Percentiles rank a stretch among this genome's conserved stretches.
phyloP scores from a whole-genome alignment of 192 early-diverging fungal species.

The Coemansia sp. region DNA sequence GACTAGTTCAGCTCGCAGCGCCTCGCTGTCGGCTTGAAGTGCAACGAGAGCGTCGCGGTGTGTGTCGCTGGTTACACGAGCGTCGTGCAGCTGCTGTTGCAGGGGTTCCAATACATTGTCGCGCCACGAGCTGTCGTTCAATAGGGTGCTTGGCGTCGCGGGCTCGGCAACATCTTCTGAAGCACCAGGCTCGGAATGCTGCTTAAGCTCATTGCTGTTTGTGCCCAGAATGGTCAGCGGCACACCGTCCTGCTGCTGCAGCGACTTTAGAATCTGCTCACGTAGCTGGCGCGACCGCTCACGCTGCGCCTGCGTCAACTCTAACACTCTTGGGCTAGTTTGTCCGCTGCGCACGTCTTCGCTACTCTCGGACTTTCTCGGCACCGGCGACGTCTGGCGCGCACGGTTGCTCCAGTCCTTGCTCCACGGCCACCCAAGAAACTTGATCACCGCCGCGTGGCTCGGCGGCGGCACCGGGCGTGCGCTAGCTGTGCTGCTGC shows the following conservation, averaged over 20 bases:
- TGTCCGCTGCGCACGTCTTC: conserved; percentile 2
- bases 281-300: conserved; percentile 35
- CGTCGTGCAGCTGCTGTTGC: conserved; percentile 43
- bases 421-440: conserved; percentile 49
- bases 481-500: conserved; percentile 3
- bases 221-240: conserved; percentile 25
- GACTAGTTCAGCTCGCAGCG: conserved; percentile 34
- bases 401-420: conserved; percentile 10
- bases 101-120: conserved; percentile 46
- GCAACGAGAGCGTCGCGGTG: conserved; percentile 38
- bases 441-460: conserved; percentile 24
- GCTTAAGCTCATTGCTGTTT: background rate
- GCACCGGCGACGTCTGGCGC: background rate
- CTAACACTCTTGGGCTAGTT: conserved; percentile 32
- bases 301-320: conserved; percentile 32
- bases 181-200: background rate
- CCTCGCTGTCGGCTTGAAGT: conserved; percentile 37
- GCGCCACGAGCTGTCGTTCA: conserved; percentile 36
- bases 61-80: conserved; percentile 39
- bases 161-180: too few relatives aligned
- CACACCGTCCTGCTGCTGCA: conserved; percentile 32
- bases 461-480: conserved; percentile 1
- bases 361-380: background rate
- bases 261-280: conserved; percentile 37
- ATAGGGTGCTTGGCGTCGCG: background rate